These are phyloP conservation scores for Wallacemonas rigidus DNA, from an alignment of 208 protist species.

Conservation along the genomic window DNA sequence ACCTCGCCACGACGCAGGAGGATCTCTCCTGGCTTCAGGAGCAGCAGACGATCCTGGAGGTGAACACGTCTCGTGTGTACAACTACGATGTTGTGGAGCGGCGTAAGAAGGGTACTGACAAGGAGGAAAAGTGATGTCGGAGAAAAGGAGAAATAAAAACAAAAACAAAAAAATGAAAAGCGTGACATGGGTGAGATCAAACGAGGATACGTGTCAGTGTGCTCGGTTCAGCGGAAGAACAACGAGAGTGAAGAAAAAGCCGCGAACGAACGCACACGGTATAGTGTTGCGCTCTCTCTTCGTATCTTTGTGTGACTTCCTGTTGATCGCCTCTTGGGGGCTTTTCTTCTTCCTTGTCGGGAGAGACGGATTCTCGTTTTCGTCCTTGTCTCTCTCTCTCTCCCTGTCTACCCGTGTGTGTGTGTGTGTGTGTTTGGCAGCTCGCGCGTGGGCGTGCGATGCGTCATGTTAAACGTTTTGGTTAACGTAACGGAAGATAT, in stretches of 20 bases:
- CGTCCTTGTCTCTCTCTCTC: background rate
- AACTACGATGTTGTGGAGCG: conserved; percentile 93
- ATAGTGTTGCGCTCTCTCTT: too few species aligned
- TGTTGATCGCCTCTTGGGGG: background rate
- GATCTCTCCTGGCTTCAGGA: conserved; percentile 96
- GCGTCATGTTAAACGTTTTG: conserved; percentile 1
- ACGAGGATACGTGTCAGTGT: background rate
- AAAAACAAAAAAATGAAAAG: conserved; percentile 31
- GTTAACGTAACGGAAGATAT: background rate
- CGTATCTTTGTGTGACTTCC: too few species aligned
- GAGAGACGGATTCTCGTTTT: too few species aligned
- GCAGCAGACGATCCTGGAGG: conserved; percentile 95
- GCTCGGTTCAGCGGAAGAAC: background rate
- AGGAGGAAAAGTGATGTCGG: conserved; percentile 25
- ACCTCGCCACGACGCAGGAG: conserved; percentile 87
- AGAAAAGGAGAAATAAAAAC: conserved; percentile 12
- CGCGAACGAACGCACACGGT: too few species aligned
- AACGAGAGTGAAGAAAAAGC: background rate
- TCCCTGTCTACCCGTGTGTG: background rate
- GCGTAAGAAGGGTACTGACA: conserved; percentile 35
- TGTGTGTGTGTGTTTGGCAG: background rate
- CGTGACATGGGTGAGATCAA: background rate
- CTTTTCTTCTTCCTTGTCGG: background rate
- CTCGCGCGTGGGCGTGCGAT: background rate
- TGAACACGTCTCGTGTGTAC: conserved; percentile 95